Percentiles rank a stretch among this genome's conserved stretches.
Conservation (phyloP, 1,284 basidiomycete genomes). For the Thelephora terrestris region DNA sequence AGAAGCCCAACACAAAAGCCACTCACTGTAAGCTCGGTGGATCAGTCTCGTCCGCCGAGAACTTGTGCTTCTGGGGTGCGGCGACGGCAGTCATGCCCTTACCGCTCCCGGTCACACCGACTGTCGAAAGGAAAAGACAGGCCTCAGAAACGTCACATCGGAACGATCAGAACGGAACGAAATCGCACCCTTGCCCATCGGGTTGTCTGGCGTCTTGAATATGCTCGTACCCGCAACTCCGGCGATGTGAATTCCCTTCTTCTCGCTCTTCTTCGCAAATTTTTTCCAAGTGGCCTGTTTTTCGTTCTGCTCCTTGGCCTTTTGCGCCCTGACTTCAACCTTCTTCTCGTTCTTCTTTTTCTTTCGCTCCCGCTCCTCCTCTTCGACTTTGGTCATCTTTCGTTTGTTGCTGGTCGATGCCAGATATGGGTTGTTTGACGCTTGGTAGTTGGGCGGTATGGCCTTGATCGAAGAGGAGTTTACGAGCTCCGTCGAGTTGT, state of each 20-base stretch:
- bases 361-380: conserved; percentile 85
- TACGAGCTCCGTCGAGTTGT: conserved; percentile 90
- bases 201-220: conserved; percentile 95
- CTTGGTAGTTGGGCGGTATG: conserved; percentile 46
- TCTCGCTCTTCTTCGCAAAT: conserved; percentile 94
- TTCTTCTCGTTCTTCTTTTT: conserved; percentile 98
- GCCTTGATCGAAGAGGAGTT: conserved; percentile 65
- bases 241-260: conserved; percentile 87
- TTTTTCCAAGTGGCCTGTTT: conserved; percentile 96
- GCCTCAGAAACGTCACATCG: conserved; percentile 8
- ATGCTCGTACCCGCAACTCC: conserved; percentile 86
- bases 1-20: not conserved
- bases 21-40: conserved; percentile 4
- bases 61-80: conserved; percentile 74
- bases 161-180: conserved; percentile 12
- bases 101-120: conserved; percentile 91
- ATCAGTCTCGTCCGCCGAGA: conserved; percentile 35
- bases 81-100: conserved; percentile 85
- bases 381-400: conserved; percentile 72
- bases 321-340: conserved; percentile 74
- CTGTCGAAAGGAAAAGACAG: conserved; percentile 28
- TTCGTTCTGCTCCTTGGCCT: conserved; percentile 81
- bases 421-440: conserved; percentile 4
- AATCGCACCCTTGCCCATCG: conserved; percentile 65
- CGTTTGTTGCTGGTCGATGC: conserved; percentile 43